These are phyloP conservation scores for Puccinia coronata DNA, from an alignment of 1,284 basidiomycete genomes.

Conservation along the genomic window DNA sequence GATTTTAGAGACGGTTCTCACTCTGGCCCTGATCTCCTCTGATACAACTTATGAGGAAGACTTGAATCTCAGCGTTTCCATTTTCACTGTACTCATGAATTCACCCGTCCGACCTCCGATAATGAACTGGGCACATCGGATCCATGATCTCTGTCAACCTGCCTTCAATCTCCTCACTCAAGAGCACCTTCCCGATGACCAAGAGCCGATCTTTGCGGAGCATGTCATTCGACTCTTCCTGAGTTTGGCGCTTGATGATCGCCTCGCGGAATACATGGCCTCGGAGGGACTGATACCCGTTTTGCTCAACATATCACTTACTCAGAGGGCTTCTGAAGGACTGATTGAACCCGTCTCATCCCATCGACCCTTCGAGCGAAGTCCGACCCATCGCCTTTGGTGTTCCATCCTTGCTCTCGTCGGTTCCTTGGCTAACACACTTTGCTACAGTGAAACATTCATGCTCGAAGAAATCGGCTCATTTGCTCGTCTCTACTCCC, in stretches of 20 bases:
- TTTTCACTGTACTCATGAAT: constrained; percentile 35
- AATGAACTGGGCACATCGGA: constrained; percentile 47
- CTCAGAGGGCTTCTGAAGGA: constrained; percentile 37
- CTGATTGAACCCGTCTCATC: constrained; percentile 40
- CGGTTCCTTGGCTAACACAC: constrained; percentile 35
- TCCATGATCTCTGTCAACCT: constrained; percentile 48
- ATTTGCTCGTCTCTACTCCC: constrained; percentile 45
- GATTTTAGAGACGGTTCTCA: constrained; percentile 44
- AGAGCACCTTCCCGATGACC: constrained; percentile 24
- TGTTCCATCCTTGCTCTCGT: constrained; percentile 49
- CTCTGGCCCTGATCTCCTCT: constrained; percentile 22
- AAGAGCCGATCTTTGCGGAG: constrained; percentile 44
- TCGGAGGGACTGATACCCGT: constrained; percentile 48
- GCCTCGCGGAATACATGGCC: constrained; percentile 43
- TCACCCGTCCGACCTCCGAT: constrained; percentile 42
- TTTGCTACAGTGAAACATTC: constrained; percentile 45
- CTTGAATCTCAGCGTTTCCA: constrained; percentile 43
- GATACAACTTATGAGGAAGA: constrained; percentile 44
- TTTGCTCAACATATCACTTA: constrained; percentile 46
- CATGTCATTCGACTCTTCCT: constrained; percentile 42
- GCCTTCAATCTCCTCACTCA: constrained; percentile 47
- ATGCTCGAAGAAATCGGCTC: constrained; percentile 47
- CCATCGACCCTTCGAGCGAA: constrained; percentile 28
- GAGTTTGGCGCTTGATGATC: constrained; percentile 45
- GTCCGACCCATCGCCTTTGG: constrained; percentile 45